Percentiles rank a stretch among this genome's conserved stretches.
These are phyloP conservation scores for Mortierella sp. DNA, from an alignment of 371 early-diverging fungal genomes.

Conservation along the genomic window DNA sequence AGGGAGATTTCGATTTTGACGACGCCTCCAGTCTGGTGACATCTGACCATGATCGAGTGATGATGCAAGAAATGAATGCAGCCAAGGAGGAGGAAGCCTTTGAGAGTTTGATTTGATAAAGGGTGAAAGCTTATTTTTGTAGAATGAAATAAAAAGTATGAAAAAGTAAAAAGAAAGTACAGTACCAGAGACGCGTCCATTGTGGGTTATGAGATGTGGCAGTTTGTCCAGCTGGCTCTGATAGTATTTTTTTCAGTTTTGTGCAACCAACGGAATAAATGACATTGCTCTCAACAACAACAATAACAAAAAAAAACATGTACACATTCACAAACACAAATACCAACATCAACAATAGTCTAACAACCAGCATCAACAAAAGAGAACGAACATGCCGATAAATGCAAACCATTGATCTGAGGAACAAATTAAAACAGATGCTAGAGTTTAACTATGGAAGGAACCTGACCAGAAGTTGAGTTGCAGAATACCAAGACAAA, in stretches of 20 bases:
- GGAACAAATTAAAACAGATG: no score
- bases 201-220: neutral
- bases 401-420: no score
- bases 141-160: neutral
- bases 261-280: constrained; percentile 4
- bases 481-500: no score
- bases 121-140: no score
- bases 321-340: neutral
- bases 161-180: no score
- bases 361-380: no score
- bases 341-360: no score
- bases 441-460: no score
- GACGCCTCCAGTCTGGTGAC: constrained; percentile 59
- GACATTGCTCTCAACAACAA: neutral
- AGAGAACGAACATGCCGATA: no score
- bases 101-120: constrained; percentile 16
- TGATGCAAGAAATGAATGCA: constrained; percentile 51
- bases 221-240: no score
- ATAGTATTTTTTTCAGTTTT: neutral
- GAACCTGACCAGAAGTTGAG: no score
- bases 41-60: constrained; percentile 57
- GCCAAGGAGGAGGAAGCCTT: constrained; percentile 21
- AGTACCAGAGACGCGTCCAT: no score
- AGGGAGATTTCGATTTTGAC: constrained; percentile 72
- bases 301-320: neutral